Percentiles rank a stretch among this genome's conserved stretches.
Conservation (phyloP, 495 filamentous ascomycete genomes). For the Cercophora scortea region DNA sequence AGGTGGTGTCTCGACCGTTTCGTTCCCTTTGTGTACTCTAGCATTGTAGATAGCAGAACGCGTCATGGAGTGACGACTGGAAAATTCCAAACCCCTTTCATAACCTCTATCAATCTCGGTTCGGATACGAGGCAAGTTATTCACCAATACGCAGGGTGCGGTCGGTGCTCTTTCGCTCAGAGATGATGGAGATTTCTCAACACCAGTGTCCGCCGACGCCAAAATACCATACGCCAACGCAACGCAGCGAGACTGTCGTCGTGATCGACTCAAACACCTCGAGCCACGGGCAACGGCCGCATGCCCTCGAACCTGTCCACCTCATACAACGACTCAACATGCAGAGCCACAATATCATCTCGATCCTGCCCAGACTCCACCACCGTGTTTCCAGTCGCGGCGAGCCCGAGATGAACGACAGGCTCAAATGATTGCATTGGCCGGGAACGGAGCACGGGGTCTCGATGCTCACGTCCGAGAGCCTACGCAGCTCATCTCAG, state of each 20-base stretch:
- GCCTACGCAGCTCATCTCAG: constrained; percentile 1
- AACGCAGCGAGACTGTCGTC: too few species aligned
- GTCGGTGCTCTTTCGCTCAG: too few species aligned
- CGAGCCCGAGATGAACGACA: constrained; percentile 12
- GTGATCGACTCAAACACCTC: too few species aligned
- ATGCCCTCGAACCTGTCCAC: too few species aligned
- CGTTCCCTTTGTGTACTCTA: constrained; percentile 50
- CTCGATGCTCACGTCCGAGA: constrained; percentile 5
- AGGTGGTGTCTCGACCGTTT: constrained; percentile 34
- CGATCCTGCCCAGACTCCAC: constrained; percentile 20
- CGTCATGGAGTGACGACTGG: constrained; percentile 14
- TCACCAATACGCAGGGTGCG: too few species aligned
- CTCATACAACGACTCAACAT: constrained; percentile 18
- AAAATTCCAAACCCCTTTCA: constrained; percentile 17
- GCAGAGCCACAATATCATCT: constrained; percentile 10
- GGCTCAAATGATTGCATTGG: constrained; percentile 2
- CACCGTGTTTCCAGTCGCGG: constrained; percentile 23
- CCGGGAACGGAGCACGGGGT: background rate
- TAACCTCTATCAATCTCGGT: too few species aligned
- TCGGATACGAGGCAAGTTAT: too few species aligned
- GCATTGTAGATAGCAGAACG: constrained; percentile 46
- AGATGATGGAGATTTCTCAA: too few species aligned
- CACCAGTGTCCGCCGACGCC: too few species aligned
- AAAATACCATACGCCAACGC: too few species aligned
- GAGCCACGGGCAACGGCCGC: too few species aligned